phyloP scores from a whole-genome alignment of 1,139 yeast genomes.

The Taphrina confusa region DNA sequence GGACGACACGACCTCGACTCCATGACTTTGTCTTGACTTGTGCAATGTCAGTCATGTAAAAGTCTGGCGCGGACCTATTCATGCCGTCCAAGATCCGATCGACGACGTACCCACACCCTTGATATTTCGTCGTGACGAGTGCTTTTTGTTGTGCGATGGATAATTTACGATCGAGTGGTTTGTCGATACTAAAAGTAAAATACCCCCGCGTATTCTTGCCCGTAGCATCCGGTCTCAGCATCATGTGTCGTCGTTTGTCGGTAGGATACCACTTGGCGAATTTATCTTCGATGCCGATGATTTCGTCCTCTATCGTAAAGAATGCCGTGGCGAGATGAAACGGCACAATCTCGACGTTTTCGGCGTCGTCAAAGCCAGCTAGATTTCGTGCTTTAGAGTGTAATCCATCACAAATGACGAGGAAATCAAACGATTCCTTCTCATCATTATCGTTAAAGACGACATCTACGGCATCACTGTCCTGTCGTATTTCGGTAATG shows the following conservation, averaged over 20 bases:
- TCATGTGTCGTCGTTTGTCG: background rate
- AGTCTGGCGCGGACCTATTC: conserved; percentile 3
- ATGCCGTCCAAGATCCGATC: conserved; percentile 8
- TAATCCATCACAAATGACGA: conserved; percentile 12
- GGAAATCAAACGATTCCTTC: background rate
- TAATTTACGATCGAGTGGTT: background rate
- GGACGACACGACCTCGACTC: conserved; percentile 12
- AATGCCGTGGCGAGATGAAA: background rate
- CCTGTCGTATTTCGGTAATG: background rate
- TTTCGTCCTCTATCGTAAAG: conserved; percentile 12
- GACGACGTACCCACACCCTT: background rate
- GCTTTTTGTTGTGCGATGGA: background rate
- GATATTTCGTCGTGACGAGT: background rate
- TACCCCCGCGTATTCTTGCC: conserved; percentile 10
- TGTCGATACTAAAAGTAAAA: background rate
- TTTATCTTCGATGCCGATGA: conserved; percentile 6
- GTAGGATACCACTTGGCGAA: conserved; percentile 11
- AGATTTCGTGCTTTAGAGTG: conserved; percentile 6
- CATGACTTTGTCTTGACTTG: conserved; percentile 9
- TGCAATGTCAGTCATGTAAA: conserved; percentile 10
- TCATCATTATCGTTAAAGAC: background rate
- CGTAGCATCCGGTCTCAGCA: conserved; percentile 7
- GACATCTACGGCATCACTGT: background rate
- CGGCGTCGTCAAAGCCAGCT: conserved; percentile 1
- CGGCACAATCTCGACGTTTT: background rate